phyloP scores from a whole-genome alignment of 805 yeast species.

The Candida peoriensis region DNA sequence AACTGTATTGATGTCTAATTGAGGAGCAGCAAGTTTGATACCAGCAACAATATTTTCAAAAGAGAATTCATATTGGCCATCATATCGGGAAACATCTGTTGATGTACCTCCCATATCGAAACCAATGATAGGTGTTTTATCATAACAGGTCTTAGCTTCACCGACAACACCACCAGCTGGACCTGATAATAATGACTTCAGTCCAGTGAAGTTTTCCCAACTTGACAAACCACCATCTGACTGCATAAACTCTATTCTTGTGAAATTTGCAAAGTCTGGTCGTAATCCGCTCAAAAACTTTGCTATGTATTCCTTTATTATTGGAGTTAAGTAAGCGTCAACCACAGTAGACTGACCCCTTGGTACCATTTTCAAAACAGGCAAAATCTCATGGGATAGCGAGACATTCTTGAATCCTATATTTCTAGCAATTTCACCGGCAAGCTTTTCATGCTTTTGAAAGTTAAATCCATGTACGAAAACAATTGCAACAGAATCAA shows the following conservation, averaged over 20 bases:
- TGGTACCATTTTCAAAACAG: conserved; percentile 34
- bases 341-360: conserved; percentile 38
- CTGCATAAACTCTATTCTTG: conserved; percentile 49
- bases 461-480: conserved; percentile 32
- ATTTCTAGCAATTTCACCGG: conserved; percentile 29
- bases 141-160: conserved; percentile 47
- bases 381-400: conserved; percentile 31
- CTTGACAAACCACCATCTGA: conserved; percentile 54
- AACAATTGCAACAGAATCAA: conserved; percentile 30
- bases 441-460: conserved; percentile 33
- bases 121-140: conserved; percentile 31
- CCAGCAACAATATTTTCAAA: conserved; percentile 35
- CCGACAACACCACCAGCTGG: conserved; percentile 65
- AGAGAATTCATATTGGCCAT: conserved; percentile 25
- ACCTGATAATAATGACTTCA: conserved; percentile 49
- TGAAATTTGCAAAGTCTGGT: conserved; percentile 30
- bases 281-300: conserved; percentile 31
- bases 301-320: conserved; percentile 33
- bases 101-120: conserved; percentile 40
- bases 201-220: conserved; percentile 47
- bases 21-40: conserved; percentile 36
- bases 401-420: conserved; percentile 29
- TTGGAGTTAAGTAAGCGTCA: conserved; percentile 41
- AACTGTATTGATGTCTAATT: conserved; percentile 33
- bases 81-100: conserved; percentile 34